Evolutionary conservation across 192 early-diverging fungal species (phyloP).

Genomic region (Phlyctochytrium bullatum): DNA sequence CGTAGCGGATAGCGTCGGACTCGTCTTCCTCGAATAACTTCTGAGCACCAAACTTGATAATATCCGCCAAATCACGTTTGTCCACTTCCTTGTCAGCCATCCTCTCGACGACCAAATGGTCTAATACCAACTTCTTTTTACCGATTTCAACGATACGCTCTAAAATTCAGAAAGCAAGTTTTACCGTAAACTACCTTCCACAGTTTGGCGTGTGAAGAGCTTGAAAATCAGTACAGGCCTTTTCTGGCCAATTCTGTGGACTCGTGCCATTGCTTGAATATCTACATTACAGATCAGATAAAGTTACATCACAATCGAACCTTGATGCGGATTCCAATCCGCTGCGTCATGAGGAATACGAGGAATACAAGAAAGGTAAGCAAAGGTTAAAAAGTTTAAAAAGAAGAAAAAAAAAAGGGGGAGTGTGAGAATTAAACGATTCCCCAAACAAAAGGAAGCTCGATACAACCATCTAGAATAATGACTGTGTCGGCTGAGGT

Average conservation of each 20-base stretch:
- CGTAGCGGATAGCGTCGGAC: conserved; percentile 49
- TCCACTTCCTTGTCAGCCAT: conserved; percentile 61
- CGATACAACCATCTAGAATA: conserved; percentile 56
- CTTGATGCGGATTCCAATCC: conserved; percentile 69
- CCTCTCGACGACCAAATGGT: conserved; percentile 72
- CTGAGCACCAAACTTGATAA: conserved; percentile 68
- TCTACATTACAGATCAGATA: conserved; percentile 35
- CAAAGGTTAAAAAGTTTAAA: neutral
- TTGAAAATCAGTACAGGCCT: conserved; percentile 62
- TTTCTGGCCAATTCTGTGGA: conserved; percentile 73
- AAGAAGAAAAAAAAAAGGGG: neutral
- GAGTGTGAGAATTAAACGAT: neutral
- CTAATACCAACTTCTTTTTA: conserved; percentile 71
- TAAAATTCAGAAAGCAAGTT: neutral
- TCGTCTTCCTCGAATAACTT: conserved; percentile 65
- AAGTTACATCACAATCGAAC: neutral
- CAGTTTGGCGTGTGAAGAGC: conserved; percentile 60
- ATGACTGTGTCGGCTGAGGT: conserved; percentile 73
- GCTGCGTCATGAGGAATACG: conserved; percentile 13
- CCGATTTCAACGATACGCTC: conserved; percentile 72
- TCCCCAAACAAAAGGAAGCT: neutral
- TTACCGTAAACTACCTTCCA: conserved; percentile 50
- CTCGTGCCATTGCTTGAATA: conserved; percentile 70
- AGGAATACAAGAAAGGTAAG: conserved; percentile 12
- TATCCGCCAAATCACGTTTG: conserved; percentile 55